Base-by-base conservation (phyloP, 2,329 filamentous ascomycete genomes). In the Verticillium dahliae region DNA sequence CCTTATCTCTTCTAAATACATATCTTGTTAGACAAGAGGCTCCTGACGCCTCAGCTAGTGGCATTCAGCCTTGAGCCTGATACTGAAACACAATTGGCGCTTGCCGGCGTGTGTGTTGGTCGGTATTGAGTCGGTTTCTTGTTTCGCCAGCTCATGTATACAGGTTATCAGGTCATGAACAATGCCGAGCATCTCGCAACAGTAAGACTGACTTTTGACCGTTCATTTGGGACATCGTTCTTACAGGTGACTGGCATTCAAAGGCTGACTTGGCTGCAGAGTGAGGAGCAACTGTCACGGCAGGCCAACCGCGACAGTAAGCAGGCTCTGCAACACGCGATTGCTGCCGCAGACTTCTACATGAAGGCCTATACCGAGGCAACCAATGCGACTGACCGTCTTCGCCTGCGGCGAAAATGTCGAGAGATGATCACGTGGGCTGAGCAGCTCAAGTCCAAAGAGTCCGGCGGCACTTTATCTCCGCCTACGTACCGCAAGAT, bases 331-430 rank as follows among this genome's bases (percentile, higher is more conserved):
- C 79, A 87, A 59, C 84, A 90, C 72, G 88, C 91, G 58, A 91
- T 97, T 70, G 79, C 82, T 65, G 90, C 90, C 4, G 90, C 88
- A 27, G 92, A 97, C 72, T 78, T 90, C 58, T 93, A 95, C 67
- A 91, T 97, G 86, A 85, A 85, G 69, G 91, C 91, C 2, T 78
- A 91, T 60, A 81, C 80, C 62, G 78, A 90, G 62, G 83, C 88
- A 6, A 74, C 79, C n/a, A 80, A 76, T 59, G 76, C 84, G n/a
- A 73, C 75, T 4, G 89, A 96, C 61, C 91, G 86, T 67, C 76
- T 79, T 52, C 82, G 84, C n/a, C 76, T 96, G 58, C 85, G 87
- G 66, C 75, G 80, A 57, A 90, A 89, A 76, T 91, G 88, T 74
- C 82, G 86, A 68, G 82, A 87, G 58, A 78, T 96, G 58, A 82